These are phyloP conservation scores for Penicillium sp. DNA, from an alignment of 2,329 filamentous ascomycete genomes.

Conservation along the genomic window DNA sequence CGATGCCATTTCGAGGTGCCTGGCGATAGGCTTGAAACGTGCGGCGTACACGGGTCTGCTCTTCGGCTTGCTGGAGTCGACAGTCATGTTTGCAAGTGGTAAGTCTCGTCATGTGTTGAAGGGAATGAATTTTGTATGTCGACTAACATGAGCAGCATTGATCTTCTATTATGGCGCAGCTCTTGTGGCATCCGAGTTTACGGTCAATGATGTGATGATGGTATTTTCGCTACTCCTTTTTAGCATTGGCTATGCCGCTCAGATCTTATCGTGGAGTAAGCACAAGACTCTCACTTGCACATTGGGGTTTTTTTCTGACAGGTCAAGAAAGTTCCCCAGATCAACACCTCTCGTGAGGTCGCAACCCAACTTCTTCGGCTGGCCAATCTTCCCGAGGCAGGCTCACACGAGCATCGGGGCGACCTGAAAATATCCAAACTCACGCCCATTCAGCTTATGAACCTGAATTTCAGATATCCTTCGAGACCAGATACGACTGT, in stretches of 20 bases:
- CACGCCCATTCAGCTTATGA: conserved; percentile 59
- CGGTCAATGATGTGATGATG: conserved; percentile 64
- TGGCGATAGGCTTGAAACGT: conserved; percentile 64
- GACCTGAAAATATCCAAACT: conserved; percentile 43
- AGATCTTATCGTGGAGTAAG: conserved; percentile 64
- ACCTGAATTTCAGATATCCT: conserved; percentile 73
- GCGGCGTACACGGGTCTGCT: conserved; percentile 68
- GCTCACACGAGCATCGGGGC: conserved; percentile 62
- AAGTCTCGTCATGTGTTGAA: conserved; percentile 12
- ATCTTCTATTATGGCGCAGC: conserved; percentile 81
- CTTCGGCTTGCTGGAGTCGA: conserved; percentile 76
- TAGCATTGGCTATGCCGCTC: conserved; percentile 70
- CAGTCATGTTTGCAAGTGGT: conserved; percentile 68
- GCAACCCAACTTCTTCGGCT: conserved; percentile 73
- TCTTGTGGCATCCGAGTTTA: conserved; percentile 58
- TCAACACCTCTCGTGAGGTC: conserved; percentile 71
- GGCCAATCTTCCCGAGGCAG: conserved; percentile 57
- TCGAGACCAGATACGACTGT: conserved; percentile 55
- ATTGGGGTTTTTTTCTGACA: conserved; percentile 8
- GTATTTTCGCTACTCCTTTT: conserved; percentile 85
- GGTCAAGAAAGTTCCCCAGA: conserved; percentile 65
- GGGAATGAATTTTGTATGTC: not conserved
- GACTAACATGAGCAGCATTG: conserved; percentile 53
- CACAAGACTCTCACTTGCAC: not conserved
- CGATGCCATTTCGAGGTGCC: conserved; percentile 53